Percentiles rank a stretch among this genome's conserved stretches.
Evolutionary conservation across 306 rosid genomes (phyloP).

Genomic region (Trifolium repens): DNA sequence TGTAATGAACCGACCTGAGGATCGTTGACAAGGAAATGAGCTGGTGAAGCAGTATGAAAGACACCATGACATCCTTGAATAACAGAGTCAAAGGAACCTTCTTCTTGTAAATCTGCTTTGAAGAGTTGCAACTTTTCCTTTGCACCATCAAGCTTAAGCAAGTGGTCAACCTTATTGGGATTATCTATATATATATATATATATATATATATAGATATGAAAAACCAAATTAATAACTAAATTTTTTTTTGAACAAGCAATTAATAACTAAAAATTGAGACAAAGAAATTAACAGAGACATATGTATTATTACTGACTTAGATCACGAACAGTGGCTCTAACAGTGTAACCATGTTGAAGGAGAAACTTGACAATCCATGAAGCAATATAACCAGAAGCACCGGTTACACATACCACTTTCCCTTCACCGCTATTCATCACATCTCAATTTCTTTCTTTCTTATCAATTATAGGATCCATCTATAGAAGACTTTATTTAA

Average conservation of each 20-base stretch:
- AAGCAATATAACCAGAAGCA: conserved; percentile 64
- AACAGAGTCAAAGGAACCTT: conserved; percentile 3
- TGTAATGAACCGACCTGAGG: neutral
- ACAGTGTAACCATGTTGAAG: conserved; percentile 58
- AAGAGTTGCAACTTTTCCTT: neutral
- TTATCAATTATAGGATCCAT: too few relatives aligned
- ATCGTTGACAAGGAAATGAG: neutral
- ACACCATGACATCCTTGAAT: conserved; percentile 1
- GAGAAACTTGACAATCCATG: conserved; percentile 61
- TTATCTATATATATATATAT: neutral
- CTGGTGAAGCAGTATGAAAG: conserved; percentile 1
- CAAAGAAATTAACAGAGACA: neutral
- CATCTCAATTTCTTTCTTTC: neutral
- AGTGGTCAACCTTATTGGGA: neutral
- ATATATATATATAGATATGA: neutral
- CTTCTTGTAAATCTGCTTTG: neutral
- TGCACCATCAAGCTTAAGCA: conserved; percentile 21
- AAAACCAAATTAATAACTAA: neutral
- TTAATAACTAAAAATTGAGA: too few relatives aligned
- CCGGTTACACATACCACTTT: conserved; percentile 59
- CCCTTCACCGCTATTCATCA: conserved; percentile 17
- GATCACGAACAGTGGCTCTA: conserved; percentile 57
- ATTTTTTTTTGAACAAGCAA: too few relatives aligned
- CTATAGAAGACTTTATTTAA: too few relatives aligned
- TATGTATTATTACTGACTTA: conserved; percentile 35